A percentile compares a stretch with the other conserved stretches of the same genome.
Conservation (phyloP, 2,329 filamentous ascomycete species). For the Dactylella cylindrospora region DNA sequence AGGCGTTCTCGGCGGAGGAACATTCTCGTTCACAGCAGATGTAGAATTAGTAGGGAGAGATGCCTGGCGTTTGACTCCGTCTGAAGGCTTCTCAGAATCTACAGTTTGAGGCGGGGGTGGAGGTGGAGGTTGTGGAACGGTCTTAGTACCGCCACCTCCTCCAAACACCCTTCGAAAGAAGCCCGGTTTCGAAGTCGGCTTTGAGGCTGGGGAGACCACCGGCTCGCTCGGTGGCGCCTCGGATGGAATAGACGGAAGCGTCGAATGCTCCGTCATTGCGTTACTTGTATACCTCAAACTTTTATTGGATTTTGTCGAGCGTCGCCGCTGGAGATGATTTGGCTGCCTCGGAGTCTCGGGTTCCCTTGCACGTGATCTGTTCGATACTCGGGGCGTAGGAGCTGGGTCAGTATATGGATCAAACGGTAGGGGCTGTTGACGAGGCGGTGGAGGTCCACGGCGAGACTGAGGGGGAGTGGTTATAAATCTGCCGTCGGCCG, state of each 20-base stretch:
- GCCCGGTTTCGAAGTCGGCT: slow-evolving; percentile 70
- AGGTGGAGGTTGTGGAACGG: slow-evolving; percentile 44
- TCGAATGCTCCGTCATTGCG: slow-evolving; percentile 36
- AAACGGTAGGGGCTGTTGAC: slow-evolving; percentile 60
- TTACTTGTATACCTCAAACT: slow-evolving; percentile 44
- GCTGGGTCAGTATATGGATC: slow-evolving; percentile 64
- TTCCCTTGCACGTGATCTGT: slow-evolving; percentile 66
- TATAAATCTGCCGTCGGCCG: slow-evolving; percentile 46
- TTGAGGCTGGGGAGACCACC: slow-evolving; percentile 51
- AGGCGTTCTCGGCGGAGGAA: slow-evolving; percentile 51
- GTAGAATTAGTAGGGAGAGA: slow-evolving; percentile 46
- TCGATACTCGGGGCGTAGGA: slow-evolving; percentile 80
- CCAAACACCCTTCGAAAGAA: slow-evolving; percentile 95
- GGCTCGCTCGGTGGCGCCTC: slow-evolving; percentile 52
- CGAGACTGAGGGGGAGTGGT: slow-evolving; percentile 47
- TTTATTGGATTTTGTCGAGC: slow-evolving; percentile 48
- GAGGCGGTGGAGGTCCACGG: slow-evolving; percentile 56
- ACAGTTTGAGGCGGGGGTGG: slow-evolving; percentile 43
- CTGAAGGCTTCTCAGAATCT: slow-evolving; percentile 12
- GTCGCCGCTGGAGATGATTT: slow-evolving; percentile 47
- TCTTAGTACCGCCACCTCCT: slow-evolving; percentile 48
- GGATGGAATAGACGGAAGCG: slow-evolving; percentile 50
- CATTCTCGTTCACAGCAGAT: slow-evolving; percentile 54
- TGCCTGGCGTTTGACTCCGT: slow-evolving; percentile 44
- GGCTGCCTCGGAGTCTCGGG: slow-evolving; percentile 52